phyloP scores from a whole-genome alignment of 441 rosid genomes.

The Brassica balearica region DNA sequence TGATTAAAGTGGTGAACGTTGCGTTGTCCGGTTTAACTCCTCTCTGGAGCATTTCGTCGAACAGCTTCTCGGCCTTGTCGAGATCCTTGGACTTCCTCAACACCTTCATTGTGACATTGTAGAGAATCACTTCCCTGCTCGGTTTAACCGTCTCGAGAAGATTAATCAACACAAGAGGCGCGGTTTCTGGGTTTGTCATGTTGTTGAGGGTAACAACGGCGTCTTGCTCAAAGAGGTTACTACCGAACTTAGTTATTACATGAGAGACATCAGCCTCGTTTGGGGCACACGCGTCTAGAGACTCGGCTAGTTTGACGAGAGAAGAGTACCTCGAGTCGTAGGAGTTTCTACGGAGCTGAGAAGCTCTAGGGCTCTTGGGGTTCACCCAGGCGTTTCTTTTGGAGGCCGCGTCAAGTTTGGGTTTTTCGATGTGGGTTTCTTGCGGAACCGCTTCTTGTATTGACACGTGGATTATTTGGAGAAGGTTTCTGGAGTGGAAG shows the following conservation, averaged over 20 bases:
- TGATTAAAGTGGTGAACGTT: conserved; percentile 78
- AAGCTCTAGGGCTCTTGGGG: conserved; percentile 81
- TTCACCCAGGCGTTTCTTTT: conserved; percentile 75
- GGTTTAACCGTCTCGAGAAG: conserved; percentile 56
- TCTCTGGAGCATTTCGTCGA: conserved; percentile 73
- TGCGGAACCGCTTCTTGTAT: conserved; percentile 51
- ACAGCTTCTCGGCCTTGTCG: conserved; percentile 70
- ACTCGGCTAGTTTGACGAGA: conserved; percentile 64
- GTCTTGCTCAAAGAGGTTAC: conserved; percentile 67
- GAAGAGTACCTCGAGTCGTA: conserved; percentile 77
- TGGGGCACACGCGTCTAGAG: conserved; percentile 56
- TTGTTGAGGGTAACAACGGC: conserved; percentile 82
- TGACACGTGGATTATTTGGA: conserved; percentile 54
- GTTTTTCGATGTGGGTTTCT: conserved; percentile 35
- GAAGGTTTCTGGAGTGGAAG: conserved; percentile 44
- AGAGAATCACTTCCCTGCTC: conserved; percentile 62
- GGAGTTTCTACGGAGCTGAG: conserved; percentile 59
- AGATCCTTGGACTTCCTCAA: conserved; percentile 73
- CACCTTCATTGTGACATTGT: conserved; percentile 84
- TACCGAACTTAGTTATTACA: conserved; percentile 56
- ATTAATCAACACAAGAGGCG: conserved; percentile 57
- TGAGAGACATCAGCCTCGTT: conserved; percentile 50
- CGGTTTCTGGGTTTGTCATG: conserved; percentile 73
- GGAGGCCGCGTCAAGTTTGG: conserved; percentile 34
- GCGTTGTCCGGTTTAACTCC: conserved; percentile 78